A percentile compares a stretch with the other conserved stretches of the same genome.
These are phyloP conservation scores for Fusarium siculi DNA, from an alignment of 2,329 filamentous ascomycete genomes.

Conservation along the genomic window DNA sequence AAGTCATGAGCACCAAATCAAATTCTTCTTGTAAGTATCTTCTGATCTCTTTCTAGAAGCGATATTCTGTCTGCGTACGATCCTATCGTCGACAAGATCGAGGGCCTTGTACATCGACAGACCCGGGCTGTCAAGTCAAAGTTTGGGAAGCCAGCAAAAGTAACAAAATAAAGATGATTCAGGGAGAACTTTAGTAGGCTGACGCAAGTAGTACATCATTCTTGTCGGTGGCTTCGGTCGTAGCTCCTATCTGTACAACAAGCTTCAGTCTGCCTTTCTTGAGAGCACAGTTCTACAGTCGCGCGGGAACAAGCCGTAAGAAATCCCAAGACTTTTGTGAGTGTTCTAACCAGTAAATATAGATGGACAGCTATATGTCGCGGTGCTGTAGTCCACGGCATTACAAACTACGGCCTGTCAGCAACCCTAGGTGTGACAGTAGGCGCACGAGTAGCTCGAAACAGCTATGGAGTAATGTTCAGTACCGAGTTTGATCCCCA, in stretches of 20 bases:
- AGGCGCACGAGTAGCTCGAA: constrained; percentile 40
- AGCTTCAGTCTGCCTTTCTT: constrained; percentile 7
- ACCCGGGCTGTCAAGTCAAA: constrained; percentile 25
- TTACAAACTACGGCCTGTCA: constrained; percentile 1
- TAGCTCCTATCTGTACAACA: constrained; percentile 43
- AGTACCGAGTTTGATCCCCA: rapidly evolving
- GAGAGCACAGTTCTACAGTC: constrained; percentile 46
- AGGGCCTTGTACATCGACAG: constrained; percentile 42
- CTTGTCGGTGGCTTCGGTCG: constrained; percentile 54
- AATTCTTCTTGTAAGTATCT: rapidly evolving
- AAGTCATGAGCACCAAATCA: neutral
- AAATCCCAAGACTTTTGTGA: neutral
- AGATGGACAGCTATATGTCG: constrained; percentile 52
- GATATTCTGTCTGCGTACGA: constrained; percentile 43
- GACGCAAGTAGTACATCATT: constrained; percentile 47
- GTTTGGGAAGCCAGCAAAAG: constrained; percentile 39
- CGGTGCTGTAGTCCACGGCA: constrained; percentile 46
- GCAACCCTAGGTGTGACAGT: constrained; percentile 12
- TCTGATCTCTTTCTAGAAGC: rapidly evolving
- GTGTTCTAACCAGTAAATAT: rapidly evolving
- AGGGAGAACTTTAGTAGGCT: neutral
- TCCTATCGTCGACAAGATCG: constrained; percentile 35
- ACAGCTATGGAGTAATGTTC: constrained; percentile 41
- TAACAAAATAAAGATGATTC: neutral
- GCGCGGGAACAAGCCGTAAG: constrained; percentile 48